A percentile compares a stretch with the other conserved stretches of the same genome.
phyloP scores from a whole-genome alignment of 352 stramenopile species.

The Globisporangium cystogenes region DNA sequence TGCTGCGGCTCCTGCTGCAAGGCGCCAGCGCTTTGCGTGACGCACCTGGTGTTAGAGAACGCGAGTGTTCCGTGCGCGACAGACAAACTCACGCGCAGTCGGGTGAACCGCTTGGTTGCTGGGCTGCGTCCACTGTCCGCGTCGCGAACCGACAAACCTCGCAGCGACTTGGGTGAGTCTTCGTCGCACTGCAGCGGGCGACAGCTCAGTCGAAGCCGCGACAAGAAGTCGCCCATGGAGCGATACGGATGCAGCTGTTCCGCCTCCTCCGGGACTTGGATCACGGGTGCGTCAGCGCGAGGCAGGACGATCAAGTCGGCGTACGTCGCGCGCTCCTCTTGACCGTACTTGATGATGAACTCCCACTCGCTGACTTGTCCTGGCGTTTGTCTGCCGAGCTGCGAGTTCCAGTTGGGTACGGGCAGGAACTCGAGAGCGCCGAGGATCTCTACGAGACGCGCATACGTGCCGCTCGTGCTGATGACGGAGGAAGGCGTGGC shows the following conservation, averaged over 20 bases:
- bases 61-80: constrained; percentile 27
- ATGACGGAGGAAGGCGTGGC: neutral
- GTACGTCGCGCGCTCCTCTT: constrained; percentile 20
- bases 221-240: constrained; percentile 40
- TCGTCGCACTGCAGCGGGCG: constrained; percentile 34
- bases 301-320: constrained; percentile 28
- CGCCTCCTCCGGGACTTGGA: constrained; percentile 24
- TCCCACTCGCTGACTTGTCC: constrained; percentile 33
- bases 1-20: neutral
- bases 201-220: constrained; percentile 29
- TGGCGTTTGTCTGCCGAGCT: constrained; percentile 4
- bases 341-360: constrained; percentile 29
- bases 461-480: constrained; percentile 9
- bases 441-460: constrained; percentile 16
- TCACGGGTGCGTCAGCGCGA: constrained; percentile 32
- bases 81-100: constrained; percentile 22
- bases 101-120: constrained; percentile 1
- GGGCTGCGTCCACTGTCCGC: constrained; percentile 16
- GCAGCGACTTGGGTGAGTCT: constrained; percentile 26
- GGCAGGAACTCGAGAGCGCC: constrained; percentile 27
- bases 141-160: constrained; percentile 29
- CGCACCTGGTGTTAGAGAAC: constrained; percentile 20
- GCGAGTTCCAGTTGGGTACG: constrained; percentile 48
- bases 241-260: constrained; percentile 15
- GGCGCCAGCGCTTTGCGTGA: constrained; percentile 5